Percentiles rank a stretch among this genome's conserved stretches.
Conservation (phyloP, 345 rosid genomes). For the Orychophragmus violaceus region DNA sequence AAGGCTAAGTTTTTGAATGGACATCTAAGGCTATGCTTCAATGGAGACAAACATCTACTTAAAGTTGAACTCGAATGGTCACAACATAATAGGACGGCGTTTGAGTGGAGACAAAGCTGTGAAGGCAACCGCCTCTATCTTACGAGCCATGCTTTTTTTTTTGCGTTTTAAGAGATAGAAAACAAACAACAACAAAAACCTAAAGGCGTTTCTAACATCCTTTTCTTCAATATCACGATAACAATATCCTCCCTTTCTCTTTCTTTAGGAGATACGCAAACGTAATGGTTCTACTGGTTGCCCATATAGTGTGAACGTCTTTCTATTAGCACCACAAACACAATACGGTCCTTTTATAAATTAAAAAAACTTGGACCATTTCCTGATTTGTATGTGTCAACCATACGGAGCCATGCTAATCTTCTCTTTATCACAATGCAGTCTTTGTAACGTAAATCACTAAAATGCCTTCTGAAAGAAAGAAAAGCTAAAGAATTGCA, state of each 20-base stretch:
- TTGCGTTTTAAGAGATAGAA: neutral
- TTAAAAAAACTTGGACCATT: too few species aligned
- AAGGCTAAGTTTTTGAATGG: neutral
- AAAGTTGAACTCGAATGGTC: neutral
- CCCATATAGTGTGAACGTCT: neutral
- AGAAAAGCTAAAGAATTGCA: neutral
- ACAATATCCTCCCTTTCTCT: neutral
- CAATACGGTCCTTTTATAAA: neutral
- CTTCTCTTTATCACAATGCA: too few species aligned
- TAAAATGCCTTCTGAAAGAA: neutral
- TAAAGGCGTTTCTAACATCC: neutral
- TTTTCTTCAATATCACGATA: neutral
- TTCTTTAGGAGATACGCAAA: neutral
- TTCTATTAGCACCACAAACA: neutral
- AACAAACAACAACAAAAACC: neutral
- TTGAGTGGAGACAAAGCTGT: neutral
- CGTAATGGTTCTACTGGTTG: neutral
- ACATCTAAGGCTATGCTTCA: neutral
- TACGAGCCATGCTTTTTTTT: neutral
- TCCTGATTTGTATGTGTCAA: too few species aligned
- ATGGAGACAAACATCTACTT: neutral
- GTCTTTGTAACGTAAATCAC: neutral
- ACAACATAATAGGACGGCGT: neutral
- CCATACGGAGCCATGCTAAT: too few species aligned
- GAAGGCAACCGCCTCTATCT: conserved; percentile 7